These are phyloP conservation scores for Gracilaria domingensis DNA, from an alignment of 23 red algal species.

Conservation along the genomic window DNA sequence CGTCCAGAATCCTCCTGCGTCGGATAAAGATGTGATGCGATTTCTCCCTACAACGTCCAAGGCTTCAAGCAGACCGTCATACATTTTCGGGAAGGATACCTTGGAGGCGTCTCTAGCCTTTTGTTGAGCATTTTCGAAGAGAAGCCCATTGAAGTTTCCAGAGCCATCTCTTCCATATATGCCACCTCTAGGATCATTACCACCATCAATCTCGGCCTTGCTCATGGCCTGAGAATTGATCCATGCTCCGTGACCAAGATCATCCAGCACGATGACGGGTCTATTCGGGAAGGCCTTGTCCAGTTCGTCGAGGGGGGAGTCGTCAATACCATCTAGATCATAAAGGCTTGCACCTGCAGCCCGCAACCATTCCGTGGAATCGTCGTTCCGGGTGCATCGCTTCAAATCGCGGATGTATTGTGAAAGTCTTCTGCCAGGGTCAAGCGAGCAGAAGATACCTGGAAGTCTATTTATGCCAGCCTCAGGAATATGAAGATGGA, in stretches of 20 bases:
- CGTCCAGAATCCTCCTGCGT: background rate
- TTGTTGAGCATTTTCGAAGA: constrained; percentile 12
- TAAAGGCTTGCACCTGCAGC: background rate
- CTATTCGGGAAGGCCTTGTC: background rate
- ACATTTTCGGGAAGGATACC: background rate
- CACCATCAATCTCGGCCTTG: background rate
- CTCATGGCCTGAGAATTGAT: background rate
- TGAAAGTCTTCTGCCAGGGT: background rate
- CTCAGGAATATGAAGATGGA: background rate
- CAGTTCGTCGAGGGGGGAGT: background rate
- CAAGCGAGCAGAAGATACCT: background rate
- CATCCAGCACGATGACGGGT: background rate
- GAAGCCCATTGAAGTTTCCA: background rate
- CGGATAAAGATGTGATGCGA: background rate
- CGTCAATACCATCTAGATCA: background rate
- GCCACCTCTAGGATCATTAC: background rate
- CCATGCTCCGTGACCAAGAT: constrained; percentile 10
- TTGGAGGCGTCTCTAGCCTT: background rate
- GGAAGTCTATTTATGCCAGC: background rate
- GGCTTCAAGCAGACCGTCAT: background rate
- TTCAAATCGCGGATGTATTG: background rate
- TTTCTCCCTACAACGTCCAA: background rate
- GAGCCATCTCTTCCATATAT: background rate
- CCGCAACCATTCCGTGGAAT: background rate
- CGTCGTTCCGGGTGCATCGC: background rate